Evolutionary conservation across 176 grass and related monocot species (phyloP).

Genomic region (Cenchrus fungigraminus): DNA sequence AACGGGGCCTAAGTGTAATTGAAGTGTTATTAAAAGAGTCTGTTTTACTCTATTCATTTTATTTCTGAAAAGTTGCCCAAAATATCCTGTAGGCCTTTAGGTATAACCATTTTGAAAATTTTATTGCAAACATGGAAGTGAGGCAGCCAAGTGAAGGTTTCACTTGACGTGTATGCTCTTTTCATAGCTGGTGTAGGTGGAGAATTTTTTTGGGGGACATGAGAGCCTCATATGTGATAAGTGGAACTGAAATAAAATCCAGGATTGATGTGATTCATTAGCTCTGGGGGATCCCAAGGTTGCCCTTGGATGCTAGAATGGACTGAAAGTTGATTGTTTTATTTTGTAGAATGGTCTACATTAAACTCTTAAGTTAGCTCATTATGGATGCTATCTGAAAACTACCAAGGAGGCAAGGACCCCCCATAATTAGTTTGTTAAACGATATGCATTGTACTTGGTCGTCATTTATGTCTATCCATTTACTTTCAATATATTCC

Average conservation of each 20-base stretch:
- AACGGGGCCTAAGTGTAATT: too few relatives aligned
- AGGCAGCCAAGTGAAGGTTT: constrained; percentile 8
- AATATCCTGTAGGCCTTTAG: constrained; percentile 1
- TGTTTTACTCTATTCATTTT: neutral
- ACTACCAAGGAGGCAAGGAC: neutral
- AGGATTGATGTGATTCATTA: neutral
- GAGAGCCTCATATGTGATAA: neutral
- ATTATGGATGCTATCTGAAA: constrained; percentile 1
- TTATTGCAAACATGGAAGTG: constrained; percentile 4
- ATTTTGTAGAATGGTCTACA: constrained; percentile 21
- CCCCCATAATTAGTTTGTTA: constrained; percentile 22
- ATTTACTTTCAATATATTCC: neutral
- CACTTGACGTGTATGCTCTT: neutral
- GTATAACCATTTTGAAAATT: neutral
- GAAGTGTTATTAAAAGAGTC: neutral
- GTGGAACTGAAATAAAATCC: neutral
- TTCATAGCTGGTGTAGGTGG: neutral
- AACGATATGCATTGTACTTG: neutral
- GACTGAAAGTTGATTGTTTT: neutral
- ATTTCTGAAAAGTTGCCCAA: neutral
- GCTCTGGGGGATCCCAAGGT: neutral
- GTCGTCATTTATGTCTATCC: neutral
- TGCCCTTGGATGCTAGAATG: neutral
- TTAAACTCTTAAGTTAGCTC: constrained; percentile 4
- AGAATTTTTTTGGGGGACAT: neutral